Conservation (phyloP, 495 filamentous ascomycete species). For the Hypoxylon rickii region DNA sequence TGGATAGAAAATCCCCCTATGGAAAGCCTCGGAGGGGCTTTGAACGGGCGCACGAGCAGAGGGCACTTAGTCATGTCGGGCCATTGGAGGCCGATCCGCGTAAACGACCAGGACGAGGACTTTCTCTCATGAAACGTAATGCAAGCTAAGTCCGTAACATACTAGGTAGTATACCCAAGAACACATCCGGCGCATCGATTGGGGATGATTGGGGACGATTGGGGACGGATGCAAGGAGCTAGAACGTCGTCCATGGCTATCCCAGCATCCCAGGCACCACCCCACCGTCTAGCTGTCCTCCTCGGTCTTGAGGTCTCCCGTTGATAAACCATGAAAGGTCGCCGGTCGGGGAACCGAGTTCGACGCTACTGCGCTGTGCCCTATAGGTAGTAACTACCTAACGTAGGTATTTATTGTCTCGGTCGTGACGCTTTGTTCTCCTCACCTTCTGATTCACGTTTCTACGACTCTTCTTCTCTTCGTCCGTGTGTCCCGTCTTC, state of each 20-base stretch:
- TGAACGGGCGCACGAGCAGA: not conserved
- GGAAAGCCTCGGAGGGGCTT: slow-evolving; percentile 1
- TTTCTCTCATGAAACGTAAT: slow-evolving; percentile 23
- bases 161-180: not conserved
- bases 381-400: too few relatives aligned
- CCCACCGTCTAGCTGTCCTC: slow-evolving; percentile 15
- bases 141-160: slow-evolving; percentile 13
- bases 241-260: slow-evolving; percentile 18
- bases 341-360: slow-evolving; percentile 31
- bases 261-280: slow-evolving; percentile 10
- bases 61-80: slow-evolving; percentile 23
- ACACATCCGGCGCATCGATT: too few relatives aligned
- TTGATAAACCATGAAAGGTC: slow-evolving; percentile 6
- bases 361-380: slow-evolving; percentile 9
- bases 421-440: slow-evolving; percentile 3
- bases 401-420: slow-evolving; percentile 24
- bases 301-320: slow-evolving; percentile 17
- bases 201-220: too few relatives aligned
- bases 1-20: not conserved
- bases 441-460: not conserved
- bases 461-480: slow-evolving; percentile 5
- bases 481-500: not conserved
- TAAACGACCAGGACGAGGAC: not conserved
- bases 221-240: slow-evolving; percentile 16
- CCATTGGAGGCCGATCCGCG: slow-evolving; percentile 29